Evolutionary conservation across 1,284 basidiomycete genomes (phyloP).

Genomic region (Sanghuangporus weigelae): DNA sequence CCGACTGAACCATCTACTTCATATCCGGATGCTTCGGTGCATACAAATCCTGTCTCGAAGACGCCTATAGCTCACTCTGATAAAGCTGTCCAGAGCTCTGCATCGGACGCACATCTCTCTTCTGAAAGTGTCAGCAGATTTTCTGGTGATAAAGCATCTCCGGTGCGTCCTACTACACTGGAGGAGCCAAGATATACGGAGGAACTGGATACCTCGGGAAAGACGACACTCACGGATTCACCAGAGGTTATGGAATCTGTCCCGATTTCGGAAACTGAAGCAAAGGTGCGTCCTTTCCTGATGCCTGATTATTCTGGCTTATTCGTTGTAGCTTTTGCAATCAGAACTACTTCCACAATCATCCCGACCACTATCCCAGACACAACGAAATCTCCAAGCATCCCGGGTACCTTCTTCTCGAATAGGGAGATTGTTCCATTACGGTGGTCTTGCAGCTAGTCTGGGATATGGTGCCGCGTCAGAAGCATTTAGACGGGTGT

Average conservation of each 20-base stretch:
- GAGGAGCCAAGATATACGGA: background rate
- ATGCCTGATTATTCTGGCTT: background rate
- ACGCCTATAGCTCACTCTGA: no score
- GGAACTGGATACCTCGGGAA: background rate
- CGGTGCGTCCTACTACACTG: no score
- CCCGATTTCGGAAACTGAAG: background rate
- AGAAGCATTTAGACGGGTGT: constrained; percentile 30
- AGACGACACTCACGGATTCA: background rate
- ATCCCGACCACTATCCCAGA: background rate
- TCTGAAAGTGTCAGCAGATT: no score
- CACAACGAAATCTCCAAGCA: constrained; percentile 52
- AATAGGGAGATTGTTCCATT: constrained; percentile 85
- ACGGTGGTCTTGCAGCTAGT: constrained; percentile 78
- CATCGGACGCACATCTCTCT: no score
- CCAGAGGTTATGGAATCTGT: background rate
- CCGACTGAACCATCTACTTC: no score
- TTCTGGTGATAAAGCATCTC: no score
- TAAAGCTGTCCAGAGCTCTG: no score
- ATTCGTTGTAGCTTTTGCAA: background rate
- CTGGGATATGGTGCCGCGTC: constrained; percentile 68
- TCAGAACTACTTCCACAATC: background rate
- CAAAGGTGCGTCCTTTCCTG: background rate
- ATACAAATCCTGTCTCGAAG: no score
- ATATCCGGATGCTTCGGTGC: no score
- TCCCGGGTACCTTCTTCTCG: constrained; percentile 86